Evolutionary conservation across 2,329 filamentous ascomycete species (phyloP).

Genomic region (Apiospora hydei): DNA sequence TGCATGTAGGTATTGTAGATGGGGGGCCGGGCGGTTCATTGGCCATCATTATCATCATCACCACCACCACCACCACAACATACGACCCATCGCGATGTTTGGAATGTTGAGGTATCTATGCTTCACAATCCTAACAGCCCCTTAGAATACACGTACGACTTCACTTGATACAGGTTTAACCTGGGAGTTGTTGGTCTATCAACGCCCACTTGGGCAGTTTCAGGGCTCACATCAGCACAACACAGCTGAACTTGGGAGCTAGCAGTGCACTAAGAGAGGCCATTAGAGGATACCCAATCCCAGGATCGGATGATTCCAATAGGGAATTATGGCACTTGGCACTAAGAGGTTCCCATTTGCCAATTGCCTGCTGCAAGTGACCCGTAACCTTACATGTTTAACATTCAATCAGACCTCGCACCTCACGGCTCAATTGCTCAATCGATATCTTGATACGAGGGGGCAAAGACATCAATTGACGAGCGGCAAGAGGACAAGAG

Average conservation of each 20-base stretch:
- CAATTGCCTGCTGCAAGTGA: not conserved
- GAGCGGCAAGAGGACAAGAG: not conserved
- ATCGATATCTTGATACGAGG: not conserved
- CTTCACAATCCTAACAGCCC: not conserved
- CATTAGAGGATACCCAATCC: not conserved
- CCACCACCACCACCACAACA: not conserved
- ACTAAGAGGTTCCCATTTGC: not conserved
- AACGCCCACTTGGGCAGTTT: slow-evolving; percentile 5
- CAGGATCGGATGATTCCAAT: not conserved
- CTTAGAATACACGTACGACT: not conserved
- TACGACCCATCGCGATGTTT: not conserved
- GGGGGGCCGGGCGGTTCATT: not conserved
- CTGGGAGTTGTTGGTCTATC: not conserved
- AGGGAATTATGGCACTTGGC: not conserved
- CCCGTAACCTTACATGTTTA: not conserved
- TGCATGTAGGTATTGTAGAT: not conserved
- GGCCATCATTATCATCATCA: not conserved
- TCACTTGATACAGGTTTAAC: not conserved
- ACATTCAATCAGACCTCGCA: not conserved
- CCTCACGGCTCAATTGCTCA: not conserved
- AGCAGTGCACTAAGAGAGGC: not conserved
- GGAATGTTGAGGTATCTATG: not conserved
- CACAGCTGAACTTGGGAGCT: not conserved
- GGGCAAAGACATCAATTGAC: not conserved
- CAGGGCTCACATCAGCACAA: slow-evolving; percentile 17